Evolutionary conservation across 1,284 basidiomycete species (phyloP).

Genomic region (Xerocomus minutiporus): DNA sequence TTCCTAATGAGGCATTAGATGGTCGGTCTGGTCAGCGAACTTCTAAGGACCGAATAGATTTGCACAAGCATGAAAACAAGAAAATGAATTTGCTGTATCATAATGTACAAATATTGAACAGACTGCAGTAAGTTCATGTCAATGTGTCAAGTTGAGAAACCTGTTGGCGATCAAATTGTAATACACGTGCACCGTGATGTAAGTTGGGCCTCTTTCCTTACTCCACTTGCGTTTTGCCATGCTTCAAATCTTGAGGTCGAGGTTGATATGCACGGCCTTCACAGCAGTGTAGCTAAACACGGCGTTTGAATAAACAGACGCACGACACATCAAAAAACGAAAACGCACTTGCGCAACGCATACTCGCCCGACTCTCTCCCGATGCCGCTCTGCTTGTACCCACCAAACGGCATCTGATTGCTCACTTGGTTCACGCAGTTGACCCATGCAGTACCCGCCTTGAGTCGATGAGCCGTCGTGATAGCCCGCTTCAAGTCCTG

Average conservation of each 20-base stretch:
- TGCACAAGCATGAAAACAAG: too few relatives aligned
- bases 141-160: too few relatives aligned
- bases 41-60: too few relatives aligned
- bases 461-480: conserved; percentile 68
- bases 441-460: conserved; percentile 82
- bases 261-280: conserved; percentile 83
- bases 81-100: not conserved
- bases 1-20: too few relatives aligned
- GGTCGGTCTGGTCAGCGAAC: too few relatives aligned
- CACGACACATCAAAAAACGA: not conserved
- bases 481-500: conserved; percentile 62
- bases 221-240: not conserved
- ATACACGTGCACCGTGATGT: too few relatives aligned
- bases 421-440: conserved; percentile 73
- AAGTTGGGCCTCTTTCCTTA: not conserved
- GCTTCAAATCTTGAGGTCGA: conserved; percentile 31
- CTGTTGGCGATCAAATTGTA: too few relatives aligned
- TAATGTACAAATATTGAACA: not conserved
- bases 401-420: conserved; percentile 76
- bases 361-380: conserved; percentile 86
- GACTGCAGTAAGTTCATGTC: too few relatives aligned
- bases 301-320: too few relatives aligned
- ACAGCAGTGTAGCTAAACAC: conserved; percentile 71
- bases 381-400: conserved; percentile 83
- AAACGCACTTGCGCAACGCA: conserved; percentile 42